Evolutionary conservation across 2,329 filamentous ascomycete genomes (phyloP).

Genomic region (Ceratocystis eucalypticola): DNA sequence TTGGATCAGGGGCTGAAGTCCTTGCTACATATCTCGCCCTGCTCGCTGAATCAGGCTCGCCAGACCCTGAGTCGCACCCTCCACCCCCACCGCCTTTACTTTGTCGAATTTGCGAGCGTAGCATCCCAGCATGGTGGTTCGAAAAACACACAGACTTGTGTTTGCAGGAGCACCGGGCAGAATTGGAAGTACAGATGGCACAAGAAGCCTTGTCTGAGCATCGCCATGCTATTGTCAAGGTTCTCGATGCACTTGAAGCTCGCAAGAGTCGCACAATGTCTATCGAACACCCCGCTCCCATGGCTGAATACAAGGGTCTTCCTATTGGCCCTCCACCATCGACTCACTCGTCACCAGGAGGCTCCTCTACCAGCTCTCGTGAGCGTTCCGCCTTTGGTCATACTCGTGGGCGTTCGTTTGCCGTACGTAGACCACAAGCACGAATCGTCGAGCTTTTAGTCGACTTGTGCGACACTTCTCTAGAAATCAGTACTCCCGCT

Average conservation of each 20-base stretch:
- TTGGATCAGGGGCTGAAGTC: slow-evolving; percentile 88
- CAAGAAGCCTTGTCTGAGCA: slow-evolving; percentile 89
- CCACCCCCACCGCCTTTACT: slow-evolving; percentile 75
- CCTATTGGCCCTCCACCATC: slow-evolving; percentile 65
- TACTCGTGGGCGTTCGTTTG: slow-evolving; percentile 72
- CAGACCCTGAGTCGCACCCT: slow-evolving; percentile 61
- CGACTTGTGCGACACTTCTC: slow-evolving; percentile 86
- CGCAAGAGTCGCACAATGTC: slow-evolving; percentile 51
- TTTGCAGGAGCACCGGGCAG: slow-evolving; percentile 85
- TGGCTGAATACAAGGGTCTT: slow-evolving; percentile 76
- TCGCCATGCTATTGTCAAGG: slow-evolving; percentile 84
- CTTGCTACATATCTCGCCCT: slow-evolving; percentile 85
- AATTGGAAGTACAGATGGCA: slow-evolving; percentile 94
- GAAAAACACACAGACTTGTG: slow-evolving; percentile 97
- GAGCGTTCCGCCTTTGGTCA: slow-evolving; percentile 70
- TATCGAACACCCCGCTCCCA: slow-evolving; percentile 40
- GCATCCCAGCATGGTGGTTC: slow-evolving; percentile 98
- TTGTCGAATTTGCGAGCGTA: slow-evolving; percentile 92
- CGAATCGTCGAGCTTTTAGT: slow-evolving; percentile 90
- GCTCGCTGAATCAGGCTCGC: slow-evolving; percentile 68
- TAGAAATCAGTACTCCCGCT: slow-evolving; percentile 87
- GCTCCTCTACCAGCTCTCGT: slow-evolving; percentile 57
- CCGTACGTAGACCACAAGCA: slow-evolving; percentile 74
- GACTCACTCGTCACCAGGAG: slow-evolving; percentile 56
- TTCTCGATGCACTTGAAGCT: slow-evolving; percentile 81